Evolutionary conservation across 768 basidiomycete species (phyloP), one percentile per base, ranked within the genome.

Genomic region (Mycena pura): DNA sequence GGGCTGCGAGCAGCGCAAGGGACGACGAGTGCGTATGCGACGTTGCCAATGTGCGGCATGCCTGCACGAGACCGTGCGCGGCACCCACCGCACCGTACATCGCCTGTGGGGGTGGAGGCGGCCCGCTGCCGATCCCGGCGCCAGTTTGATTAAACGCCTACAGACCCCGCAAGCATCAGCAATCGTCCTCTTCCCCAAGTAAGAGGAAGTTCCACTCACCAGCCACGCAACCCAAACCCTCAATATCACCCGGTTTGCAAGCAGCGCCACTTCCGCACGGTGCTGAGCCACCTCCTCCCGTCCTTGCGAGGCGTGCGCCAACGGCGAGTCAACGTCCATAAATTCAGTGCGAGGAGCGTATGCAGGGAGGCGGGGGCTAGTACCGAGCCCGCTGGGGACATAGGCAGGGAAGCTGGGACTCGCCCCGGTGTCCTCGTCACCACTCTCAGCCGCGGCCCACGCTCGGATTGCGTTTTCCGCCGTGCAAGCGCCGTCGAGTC

Each of bases 31-130:
- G 7, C 39, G 8, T 13, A 21, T 29, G 60, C 15, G 65, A 63
- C 80, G 79, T 41, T 85, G 70, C 40, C 39, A 59, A 39, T 41
- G 78, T 63, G 55, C 76, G 77, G 38, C 80, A 76, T 0, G 88
- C 84, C 57, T 79, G 80, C 32, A 92, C 77, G 57, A 92, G 82
- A 3, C 74, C 72, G 66, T 91, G 89, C 10, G 90, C 89, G 2
- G 92, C 90, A 52, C 82, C 84, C 38, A 90, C 78, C 28, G 82
- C 82, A 31, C 86, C 84, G 34, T 83, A 78, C 14, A 82, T 79
- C 1, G 86, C 87, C 59, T 86, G 84, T 56, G 46, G 53, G 78
- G 40, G 56, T 14, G 21, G 22, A 21, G 22, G 0, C 8, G 15
- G n/a, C 31, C 19, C 8, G 25, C 0, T 24, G n/a, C n/a, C n/a